These are phyloP conservation scores for Pseudoneurospora amorphoporcata DNA, from an alignment of 495 filamentous ascomycete species.

Conservation along the genomic window DNA sequence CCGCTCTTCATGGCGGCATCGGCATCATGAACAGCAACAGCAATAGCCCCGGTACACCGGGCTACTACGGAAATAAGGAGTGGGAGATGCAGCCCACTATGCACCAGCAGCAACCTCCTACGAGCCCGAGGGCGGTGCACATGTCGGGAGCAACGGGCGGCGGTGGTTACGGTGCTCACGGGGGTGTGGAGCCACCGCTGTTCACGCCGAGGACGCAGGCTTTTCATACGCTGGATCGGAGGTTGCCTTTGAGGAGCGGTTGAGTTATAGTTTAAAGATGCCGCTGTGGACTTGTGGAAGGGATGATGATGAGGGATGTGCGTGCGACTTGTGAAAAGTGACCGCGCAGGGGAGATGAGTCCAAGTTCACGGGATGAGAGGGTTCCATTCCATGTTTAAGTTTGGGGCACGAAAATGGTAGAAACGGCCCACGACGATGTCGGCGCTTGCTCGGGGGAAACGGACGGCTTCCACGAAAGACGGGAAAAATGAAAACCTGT, in stretches of 20 bases:
- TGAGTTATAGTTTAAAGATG: not conserved
- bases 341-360: not conserved
- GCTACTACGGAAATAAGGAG: constrained; percentile 12
- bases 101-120: constrained; percentile 6
- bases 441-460: not conserved
- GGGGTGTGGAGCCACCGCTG: constrained; percentile 12
- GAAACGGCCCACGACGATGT: not conserved
- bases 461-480: not conserved
- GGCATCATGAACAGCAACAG: not conserved
- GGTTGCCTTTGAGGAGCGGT: constrained; percentile 23
- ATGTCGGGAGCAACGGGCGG: constrained; percentile 4
- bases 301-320: not conserved
- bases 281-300: not conserved
- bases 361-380: not conserved
- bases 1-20: not conserved
- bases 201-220: constrained; percentile 46
- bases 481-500: not conserved
- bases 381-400: not conserved
- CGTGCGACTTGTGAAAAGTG: not conserved
- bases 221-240: constrained; percentile 43
- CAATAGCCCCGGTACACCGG: constrained; percentile 8
- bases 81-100: constrained; percentile 37
- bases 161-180: not conserved
- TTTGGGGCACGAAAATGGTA: not conserved
- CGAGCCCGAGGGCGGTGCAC: not conserved